A percentile compares a stretch with the other conserved stretches of the same genome.
phyloP scores from a whole-genome alignment of 2,329 filamentous ascomycete species.

The Tolypocladium pustulatum region DNA sequence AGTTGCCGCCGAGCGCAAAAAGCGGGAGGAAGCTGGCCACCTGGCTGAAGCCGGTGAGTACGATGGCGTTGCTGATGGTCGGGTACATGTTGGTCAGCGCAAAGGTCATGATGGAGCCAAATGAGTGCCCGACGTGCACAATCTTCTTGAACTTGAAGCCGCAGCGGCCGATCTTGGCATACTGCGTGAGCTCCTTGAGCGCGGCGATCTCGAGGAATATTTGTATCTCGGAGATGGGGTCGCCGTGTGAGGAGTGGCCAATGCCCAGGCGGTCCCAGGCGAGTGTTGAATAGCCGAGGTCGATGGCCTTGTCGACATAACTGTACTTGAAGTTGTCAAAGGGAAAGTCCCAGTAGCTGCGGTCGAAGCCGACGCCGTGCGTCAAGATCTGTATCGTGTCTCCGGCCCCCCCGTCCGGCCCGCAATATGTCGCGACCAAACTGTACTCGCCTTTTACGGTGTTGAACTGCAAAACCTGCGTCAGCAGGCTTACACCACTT shows the following conservation, averaged over 20 bases:
- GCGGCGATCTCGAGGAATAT: slow-evolving; percentile 46
- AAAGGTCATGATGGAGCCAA: slow-evolving; percentile 49
- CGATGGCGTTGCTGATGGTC: slow-evolving; percentile 42
- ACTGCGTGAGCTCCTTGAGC: slow-evolving; percentile 39
- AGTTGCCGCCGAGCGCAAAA: slow-evolving; percentile 35
- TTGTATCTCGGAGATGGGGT: slow-evolving; percentile 51
- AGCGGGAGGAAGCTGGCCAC: slow-evolving; percentile 30
- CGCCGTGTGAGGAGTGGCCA: slow-evolving; percentile 45
- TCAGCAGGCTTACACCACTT: background rate
- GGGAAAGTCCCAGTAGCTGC: slow-evolving; percentile 51
- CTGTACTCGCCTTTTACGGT: slow-evolving; percentile 43
- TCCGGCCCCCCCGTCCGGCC: slow-evolving; percentile 35
- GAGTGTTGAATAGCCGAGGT: slow-evolving; percentile 47
- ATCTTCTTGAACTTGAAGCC: slow-evolving; percentile 28
- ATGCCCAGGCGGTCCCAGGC: slow-evolving; percentile 53
- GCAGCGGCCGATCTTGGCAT: slow-evolving; percentile 32
- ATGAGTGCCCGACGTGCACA: slow-evolving; percentile 54
- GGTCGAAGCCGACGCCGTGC: slow-evolving; percentile 29
- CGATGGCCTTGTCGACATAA: slow-evolving; percentile 46
- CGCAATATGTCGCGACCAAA: slow-evolving; percentile 51
- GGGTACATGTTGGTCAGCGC: slow-evolving; percentile 41
- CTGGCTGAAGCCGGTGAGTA: slow-evolving; percentile 50
- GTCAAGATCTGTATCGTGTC: slow-evolving; percentile 27
- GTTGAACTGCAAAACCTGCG: slow-evolving; percentile 25
- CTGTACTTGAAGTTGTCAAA: slow-evolving; percentile 51